A percentile compares a stretch with the other conserved stretches of the same genome.
phyloP scores from a whole-genome alignment of 441 rosid species.

The Corymbia calophylla region DNA sequence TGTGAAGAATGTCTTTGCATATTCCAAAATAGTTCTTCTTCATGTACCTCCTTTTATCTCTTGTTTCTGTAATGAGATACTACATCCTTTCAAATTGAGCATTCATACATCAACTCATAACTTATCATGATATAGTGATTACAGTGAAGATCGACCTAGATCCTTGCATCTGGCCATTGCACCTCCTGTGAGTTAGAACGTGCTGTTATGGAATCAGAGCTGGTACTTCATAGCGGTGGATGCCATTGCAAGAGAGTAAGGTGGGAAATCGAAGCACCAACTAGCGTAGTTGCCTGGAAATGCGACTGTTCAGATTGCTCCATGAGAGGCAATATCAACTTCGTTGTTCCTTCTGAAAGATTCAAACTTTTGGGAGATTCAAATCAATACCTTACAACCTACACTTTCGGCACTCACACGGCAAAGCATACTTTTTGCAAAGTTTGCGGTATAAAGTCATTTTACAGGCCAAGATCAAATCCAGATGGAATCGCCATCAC shows the following conservation, averaged over 20 bases:
- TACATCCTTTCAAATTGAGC: background rate
- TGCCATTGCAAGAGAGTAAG: conserved; percentile 73
- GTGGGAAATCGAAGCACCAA: conserved; percentile 58
- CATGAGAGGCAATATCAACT: conserved; percentile 64
- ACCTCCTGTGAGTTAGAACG: background rate
- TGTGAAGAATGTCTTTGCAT: background rate
- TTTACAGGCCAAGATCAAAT: conserved; percentile 60
- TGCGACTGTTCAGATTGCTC: conserved; percentile 76
- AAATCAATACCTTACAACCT: conserved; percentile 49
- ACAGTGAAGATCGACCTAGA: background rate
- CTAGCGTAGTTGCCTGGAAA: conserved; percentile 49
- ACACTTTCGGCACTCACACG: conserved; percentile 68
- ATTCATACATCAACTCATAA: background rate
- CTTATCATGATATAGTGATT: background rate
- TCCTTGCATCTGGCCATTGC: background rate
- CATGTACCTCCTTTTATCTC: background rate
- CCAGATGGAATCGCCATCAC: conserved; percentile 70
- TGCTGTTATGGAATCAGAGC: conserved; percentile 34
- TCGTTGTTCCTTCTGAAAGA: conserved; percentile 44
- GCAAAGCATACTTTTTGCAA: conserved; percentile 89
- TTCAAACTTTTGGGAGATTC: conserved; percentile 68
- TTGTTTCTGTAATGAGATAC: background rate
- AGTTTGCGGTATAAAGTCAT: conserved; percentile 75
- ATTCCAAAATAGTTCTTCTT: background rate
- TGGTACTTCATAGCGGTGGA: conserved; percentile 49